Base-by-base conservation (phyloP, 305 asterid genomes). In the Rubia tinctorum region DNA sequence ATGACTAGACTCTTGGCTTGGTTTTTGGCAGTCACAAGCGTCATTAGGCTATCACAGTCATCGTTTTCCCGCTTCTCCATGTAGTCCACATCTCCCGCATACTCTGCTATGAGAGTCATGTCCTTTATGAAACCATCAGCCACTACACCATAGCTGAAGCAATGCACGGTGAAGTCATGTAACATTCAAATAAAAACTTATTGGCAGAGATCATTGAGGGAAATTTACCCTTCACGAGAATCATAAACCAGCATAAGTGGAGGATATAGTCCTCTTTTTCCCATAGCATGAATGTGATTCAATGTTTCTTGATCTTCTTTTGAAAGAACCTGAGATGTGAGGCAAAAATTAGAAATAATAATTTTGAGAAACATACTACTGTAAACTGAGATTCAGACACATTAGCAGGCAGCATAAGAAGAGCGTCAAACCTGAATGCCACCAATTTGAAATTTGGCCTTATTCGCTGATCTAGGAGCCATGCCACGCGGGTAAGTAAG, bases 31-130 rank as follows among this genome's bases (percentile, higher is more conserved):
- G 85, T 85, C 76, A 90, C 93, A 59, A 92, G 97, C 56, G 96
- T 92, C 97, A 92, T 92, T 86, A 90, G 73, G 88, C 97, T 87
- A 76, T 92, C 96, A 74, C 93, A 92, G 68, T 88, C 95, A 68
- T 88, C 96, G 43, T 81, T 79, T 72, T 90, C 93, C 65, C 97
- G 86, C 74, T 87, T 88, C 82, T 77, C 82, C 39, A 88, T 78
- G 82, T 85, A 92, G 80, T 92, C 97, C 81, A 92, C 95, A 39
- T 92, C 97, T 59, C 97, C 96, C 4, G 91, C 75, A 72, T 90
- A 92, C 77, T 92, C 97, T 27, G 93, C 85, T 17, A 92, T 51
- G 53, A 92, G 78, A 17, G 97, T 92, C 88, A 90, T 72, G 82
- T 90, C 96, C 86, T 86, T 92, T 70, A 92, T 90, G 25, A 87